These are phyloP conservation scores for Iris macrosiphon DNA, from an alignment of 106 monocot species.

Conservation along the genomic window DNA sequence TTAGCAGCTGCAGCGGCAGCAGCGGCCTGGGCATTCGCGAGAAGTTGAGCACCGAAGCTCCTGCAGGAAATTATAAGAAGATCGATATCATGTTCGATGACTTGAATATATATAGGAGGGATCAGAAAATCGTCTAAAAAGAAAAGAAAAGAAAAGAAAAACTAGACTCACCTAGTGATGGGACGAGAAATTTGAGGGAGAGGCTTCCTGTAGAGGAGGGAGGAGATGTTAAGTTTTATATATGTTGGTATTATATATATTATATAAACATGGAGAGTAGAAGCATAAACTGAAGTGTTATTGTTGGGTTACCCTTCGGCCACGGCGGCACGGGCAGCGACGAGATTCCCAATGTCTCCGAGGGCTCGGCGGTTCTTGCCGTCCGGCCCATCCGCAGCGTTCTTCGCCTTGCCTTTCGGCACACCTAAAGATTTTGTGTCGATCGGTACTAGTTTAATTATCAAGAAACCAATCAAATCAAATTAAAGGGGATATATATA, in stretches of 20 bases:
- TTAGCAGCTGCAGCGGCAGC: conserved; percentile 11
- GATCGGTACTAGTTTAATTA: no score
- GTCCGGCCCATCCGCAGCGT: conserved; percentile 3
- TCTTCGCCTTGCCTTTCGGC: conserved; percentile 8
- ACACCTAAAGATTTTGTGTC: no score
- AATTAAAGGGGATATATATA: no score
- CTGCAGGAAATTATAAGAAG: conserved; percentile 7
- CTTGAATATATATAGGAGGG: no score
- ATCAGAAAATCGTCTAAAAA: not conserved
- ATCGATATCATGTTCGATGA: no score
- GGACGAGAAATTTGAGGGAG: conserved; percentile 1
- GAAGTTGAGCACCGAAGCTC: conserved; percentile 47
- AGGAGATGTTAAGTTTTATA: not conserved
- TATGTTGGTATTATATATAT: no score
- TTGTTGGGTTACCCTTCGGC: conserved; percentile 4
- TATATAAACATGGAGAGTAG: no score
- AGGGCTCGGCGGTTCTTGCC: conserved; percentile 19
- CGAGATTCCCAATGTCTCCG: conserved; percentile 17
- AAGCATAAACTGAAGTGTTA: not conserved
- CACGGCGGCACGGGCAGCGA: not conserved
- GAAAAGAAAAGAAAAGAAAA: not conserved
- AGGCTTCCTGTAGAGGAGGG: conserved; percentile 5
- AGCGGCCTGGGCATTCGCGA: conserved; percentile 34
- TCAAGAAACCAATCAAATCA: no score
- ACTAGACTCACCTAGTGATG: conserved; percentile 6